phyloP scores from a whole-genome alignment of 768 basidiomycete genomes.

The Boletus tylopilopsis region DNA sequence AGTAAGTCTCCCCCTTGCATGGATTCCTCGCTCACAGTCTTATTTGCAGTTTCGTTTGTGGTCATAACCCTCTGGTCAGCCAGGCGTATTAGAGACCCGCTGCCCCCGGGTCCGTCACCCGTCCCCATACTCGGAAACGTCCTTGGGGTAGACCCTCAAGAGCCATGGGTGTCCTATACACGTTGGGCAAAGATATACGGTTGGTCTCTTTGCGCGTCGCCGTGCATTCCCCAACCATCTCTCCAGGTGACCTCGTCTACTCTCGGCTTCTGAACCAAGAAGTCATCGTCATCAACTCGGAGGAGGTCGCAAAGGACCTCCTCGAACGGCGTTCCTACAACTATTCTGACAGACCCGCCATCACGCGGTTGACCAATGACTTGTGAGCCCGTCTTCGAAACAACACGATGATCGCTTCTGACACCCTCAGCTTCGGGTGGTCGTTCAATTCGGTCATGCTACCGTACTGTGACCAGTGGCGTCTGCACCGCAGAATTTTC shows the following conservation, averaged over 20 bases:
- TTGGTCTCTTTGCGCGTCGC: neutral
- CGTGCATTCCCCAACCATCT: neutral
- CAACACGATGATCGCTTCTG: no score
- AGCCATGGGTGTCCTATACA: conserved; percentile 14
- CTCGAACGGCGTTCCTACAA: conserved; percentile 27
- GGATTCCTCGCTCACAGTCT: conserved; percentile 11
- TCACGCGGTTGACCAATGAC: conserved; percentile 24
- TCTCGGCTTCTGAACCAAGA: conserved; percentile 23
- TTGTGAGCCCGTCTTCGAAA: no score
- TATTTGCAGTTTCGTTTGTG: conserved; percentile 23
- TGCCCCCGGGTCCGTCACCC: conserved; percentile 17
- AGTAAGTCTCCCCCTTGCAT: neutral
- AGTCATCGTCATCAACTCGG: conserved; percentile 23
- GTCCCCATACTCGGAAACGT: conserved; percentile 17
- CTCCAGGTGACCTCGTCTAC: conserved; percentile 23
- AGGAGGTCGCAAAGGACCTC: conserved; percentile 25
- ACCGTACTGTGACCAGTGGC: conserved; percentile 37
- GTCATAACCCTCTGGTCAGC: no score
- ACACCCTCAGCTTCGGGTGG: conserved; percentile 31
- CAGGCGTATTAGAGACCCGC: no score
- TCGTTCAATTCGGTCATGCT: conserved; percentile 35
- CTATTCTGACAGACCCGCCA: conserved; percentile 26
- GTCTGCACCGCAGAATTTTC: conserved; percentile 34
- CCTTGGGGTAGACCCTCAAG: conserved; percentile 4
- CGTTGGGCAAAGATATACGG: conserved; percentile 21